A percentile compares a stretch with the other conserved stretches of the same genome.
phyloP scores from a whole-genome alignment of 2,329 filamentous ascomycete species.

The Pyricularia pennisetigena region DNA sequence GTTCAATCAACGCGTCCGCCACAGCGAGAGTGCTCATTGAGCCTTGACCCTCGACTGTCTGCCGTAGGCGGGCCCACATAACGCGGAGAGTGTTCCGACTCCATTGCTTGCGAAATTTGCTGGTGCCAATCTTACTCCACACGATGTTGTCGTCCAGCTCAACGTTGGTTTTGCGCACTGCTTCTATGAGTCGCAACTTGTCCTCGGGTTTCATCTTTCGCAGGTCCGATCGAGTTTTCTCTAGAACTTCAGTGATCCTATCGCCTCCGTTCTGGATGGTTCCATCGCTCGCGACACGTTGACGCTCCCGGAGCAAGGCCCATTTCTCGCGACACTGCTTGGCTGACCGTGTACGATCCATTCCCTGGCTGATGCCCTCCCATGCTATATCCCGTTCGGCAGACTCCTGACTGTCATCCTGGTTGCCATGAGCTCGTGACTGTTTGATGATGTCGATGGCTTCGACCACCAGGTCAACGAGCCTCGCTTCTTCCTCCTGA shows the following conservation, averaged over 20 bases:
- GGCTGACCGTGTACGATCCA: constrained; percentile 51
- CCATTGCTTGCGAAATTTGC: constrained; percentile 8
- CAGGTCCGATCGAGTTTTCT: constrained; percentile 33
- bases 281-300: not conserved
- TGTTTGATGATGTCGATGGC: constrained; percentile 38
- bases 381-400: constrained; percentile 53
- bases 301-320: constrained; percentile 31
- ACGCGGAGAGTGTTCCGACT: constrained; percentile 10
- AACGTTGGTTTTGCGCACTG: constrained; percentile 30
- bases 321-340: constrained; percentile 63
- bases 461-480: constrained; percentile 42
- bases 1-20: constrained; percentile 8
- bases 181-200: constrained; percentile 31
- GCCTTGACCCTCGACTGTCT: constrained; percentile 9
- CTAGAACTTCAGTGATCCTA: constrained; percentile 11
- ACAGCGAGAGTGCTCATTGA: constrained; percentile 7
- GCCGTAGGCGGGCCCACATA: constrained; percentile 13
- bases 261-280: constrained; percentile 11
- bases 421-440: constrained; percentile 21
- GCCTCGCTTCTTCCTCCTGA: constrained; percentile 44
- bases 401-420: constrained; percentile 20
- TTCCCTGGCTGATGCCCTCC: constrained; percentile 50
- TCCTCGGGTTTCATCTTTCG: constrained; percentile 31
- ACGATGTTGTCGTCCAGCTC: constrained; percentile 35
- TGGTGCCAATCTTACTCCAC: constrained; percentile 30